phyloP scores from a whole-genome alignment of 495 filamentous ascomycete genomes.

The Xylaria intraflava region DNA sequence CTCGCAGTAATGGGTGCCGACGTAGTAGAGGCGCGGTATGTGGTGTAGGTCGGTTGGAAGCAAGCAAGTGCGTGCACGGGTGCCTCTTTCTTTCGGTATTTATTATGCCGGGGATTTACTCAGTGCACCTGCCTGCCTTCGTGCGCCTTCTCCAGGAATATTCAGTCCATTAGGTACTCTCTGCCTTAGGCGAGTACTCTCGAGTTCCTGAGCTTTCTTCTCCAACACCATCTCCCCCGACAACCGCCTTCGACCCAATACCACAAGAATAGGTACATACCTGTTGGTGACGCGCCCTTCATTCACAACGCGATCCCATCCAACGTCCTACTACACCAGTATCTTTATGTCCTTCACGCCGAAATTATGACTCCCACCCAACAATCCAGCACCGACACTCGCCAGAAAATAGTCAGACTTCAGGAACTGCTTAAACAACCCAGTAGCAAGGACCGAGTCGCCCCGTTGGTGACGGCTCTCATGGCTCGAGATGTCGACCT shows the following conservation, averaged over 20 bases:
- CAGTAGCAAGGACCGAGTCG: not conserved
- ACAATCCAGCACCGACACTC: not conserved
- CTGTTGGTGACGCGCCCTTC: not conserved
- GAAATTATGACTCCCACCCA: conserved; percentile 1
- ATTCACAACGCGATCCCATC: not conserved
- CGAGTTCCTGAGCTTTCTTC: not conserved
- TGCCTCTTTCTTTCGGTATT: not conserved
- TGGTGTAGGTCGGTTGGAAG: not conserved
- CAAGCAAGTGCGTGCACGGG: not conserved
- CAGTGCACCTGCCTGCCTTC: not conserved
- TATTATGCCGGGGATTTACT: not conserved
- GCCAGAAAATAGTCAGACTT: not conserved
- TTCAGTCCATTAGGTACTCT: not conserved
- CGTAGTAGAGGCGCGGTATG: not conserved
- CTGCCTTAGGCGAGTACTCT: not conserved
- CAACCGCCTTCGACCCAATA: not conserved
- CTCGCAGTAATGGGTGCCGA: too few relatives aligned
- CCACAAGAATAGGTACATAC: not conserved
- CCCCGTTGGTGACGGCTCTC: conserved; percentile 1
- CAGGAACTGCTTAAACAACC: conserved; percentile 1
- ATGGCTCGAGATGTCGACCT: conserved; percentile 5
- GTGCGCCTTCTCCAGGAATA: not conserved
- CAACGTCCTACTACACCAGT: not conserved
- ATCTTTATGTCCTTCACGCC: not conserved
- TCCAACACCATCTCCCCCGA: not conserved